These are phyloP conservation scores for Cladophialophora carrionii DNA, from an alignment of 2,329 filamentous ascomycete species.

Conservation along the genomic window DNA sequence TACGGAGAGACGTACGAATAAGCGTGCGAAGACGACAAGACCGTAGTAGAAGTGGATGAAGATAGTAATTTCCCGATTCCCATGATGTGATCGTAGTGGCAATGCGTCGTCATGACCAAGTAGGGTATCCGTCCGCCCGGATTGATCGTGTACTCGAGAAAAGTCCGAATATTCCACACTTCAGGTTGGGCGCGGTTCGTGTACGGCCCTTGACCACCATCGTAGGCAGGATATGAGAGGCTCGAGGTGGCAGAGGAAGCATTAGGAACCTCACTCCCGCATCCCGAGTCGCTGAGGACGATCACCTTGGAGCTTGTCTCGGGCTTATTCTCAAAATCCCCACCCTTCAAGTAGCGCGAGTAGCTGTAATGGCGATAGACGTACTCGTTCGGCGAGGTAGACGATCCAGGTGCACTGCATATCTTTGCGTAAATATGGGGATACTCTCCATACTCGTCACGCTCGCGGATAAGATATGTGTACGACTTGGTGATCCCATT, in stretches of 20 bases:
- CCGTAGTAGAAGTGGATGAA: conserved; percentile 21
- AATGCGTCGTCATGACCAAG: conserved; percentile 35
- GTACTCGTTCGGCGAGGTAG: not conserved
- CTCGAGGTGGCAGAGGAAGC: not conserved
- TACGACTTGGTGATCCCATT: not conserved
- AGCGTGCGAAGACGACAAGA: conserved; percentile 31
- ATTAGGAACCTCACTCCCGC: conserved; percentile 27
- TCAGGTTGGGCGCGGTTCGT: conserved; percentile 2
- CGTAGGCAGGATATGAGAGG: not conserved
- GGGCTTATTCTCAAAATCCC: not conserved
- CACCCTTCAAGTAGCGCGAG: conserved; percentile 1
- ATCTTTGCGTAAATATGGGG: conserved; percentile 37
- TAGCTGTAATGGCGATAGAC: conserved; percentile 6
- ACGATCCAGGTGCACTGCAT: conserved; percentile 18
- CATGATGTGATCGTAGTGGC: conserved; percentile 44
- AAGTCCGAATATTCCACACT: conserved; percentile 33
- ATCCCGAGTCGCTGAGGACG: conserved; percentile 36
- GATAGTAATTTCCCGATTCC: conserved; percentile 36
- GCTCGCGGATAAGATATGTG: conserved; percentile 35
- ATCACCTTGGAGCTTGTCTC: conserved; percentile 25
- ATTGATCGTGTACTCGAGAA: conserved; percentile 35
- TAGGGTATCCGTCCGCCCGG: conserved; percentile 32
- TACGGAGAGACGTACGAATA: conserved; percentile 33
- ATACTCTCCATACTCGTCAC: conserved; percentile 35
- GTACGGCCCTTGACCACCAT: not conserved